A percentile compares a stretch with the other conserved stretches of the same genome.
Evolutionary conservation across 805 yeast genomes (phyloP).

Genomic region (Ascoidea rubescens): DNA sequence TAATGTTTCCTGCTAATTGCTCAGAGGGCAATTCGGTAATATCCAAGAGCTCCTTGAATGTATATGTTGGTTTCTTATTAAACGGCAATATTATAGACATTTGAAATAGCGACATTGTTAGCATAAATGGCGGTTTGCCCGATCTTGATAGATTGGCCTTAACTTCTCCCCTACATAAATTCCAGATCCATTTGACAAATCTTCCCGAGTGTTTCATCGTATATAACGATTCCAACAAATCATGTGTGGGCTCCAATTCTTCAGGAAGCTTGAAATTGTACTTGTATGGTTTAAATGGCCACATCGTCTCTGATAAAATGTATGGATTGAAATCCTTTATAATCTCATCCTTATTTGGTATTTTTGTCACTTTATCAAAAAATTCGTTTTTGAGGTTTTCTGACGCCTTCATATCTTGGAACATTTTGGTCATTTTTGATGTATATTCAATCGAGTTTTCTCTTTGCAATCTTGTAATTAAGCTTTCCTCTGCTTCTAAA

Average conservation of each 20-base stretch:
- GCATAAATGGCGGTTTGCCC: slow-evolving; percentile 67
- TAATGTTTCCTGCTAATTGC: slow-evolving; percentile 59
- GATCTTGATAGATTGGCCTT: slow-evolving; percentile 74
- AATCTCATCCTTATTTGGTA: slow-evolving; percentile 18
- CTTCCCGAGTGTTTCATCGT: slow-evolving; percentile 71
- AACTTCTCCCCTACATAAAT: slow-evolving; percentile 81
- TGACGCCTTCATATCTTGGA: slow-evolving; percentile 81
- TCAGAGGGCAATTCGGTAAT: slow-evolving; percentile 55
- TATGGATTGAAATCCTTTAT: slow-evolving; percentile 51
- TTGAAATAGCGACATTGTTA: slow-evolving; percentile 77
- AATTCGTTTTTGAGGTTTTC: slow-evolving; percentile 55
- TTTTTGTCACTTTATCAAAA: slow-evolving; percentile 29
- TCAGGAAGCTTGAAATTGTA: slow-evolving; percentile 46
- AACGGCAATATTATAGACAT: slow-evolving; percentile 77
- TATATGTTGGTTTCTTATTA: slow-evolving; percentile 50
- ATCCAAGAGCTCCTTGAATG: slow-evolving; percentile 46
- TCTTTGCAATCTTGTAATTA: slow-evolving; percentile 75
- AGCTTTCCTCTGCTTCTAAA: slow-evolving; percentile 66
- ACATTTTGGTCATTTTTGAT: slow-evolving; percentile 89
- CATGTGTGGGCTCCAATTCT: slow-evolving; percentile 49
- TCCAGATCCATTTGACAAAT: slow-evolving; percentile 92
- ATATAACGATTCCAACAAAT: slow-evolving; percentile 57
- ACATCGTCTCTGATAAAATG: slow-evolving; percentile 77
- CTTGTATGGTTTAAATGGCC: slow-evolving; percentile 54
- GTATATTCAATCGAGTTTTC: slow-evolving; percentile 90